Conservation (phyloP, 2,329 filamentous ascomycete species). For the Harringtonia aguacate region DNA sequence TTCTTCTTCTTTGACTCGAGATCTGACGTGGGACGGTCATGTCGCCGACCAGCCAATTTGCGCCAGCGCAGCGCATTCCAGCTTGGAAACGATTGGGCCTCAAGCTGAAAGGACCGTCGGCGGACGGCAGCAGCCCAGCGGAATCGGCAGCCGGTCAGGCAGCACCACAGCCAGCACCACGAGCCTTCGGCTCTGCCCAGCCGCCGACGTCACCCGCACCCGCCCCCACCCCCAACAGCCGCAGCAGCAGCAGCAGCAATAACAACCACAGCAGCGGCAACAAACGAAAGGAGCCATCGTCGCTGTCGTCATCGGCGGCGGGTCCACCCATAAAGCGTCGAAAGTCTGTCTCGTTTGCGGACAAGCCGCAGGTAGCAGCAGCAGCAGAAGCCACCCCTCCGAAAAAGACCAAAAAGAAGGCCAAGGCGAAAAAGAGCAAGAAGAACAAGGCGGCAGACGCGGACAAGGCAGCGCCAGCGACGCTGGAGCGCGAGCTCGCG, state of each 20-base stretch:
- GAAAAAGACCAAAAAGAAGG: slow-evolving; percentile 12
- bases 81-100: slow-evolving; percentile 54
- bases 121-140: slow-evolving; percentile 13
- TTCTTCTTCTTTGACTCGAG: neutral
- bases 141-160: slow-evolving; percentile 2
- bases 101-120: slow-evolving; percentile 41
- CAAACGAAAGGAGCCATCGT: slow-evolving; percentile 10
- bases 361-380: neutral
- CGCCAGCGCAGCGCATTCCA: slow-evolving; percentile 37
- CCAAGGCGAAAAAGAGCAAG: slow-evolving; percentile 1
- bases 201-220: no score
- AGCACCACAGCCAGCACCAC: neutral
- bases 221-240: no score
- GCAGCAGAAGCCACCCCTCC: no score
- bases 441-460: slow-evolving; percentile 14
- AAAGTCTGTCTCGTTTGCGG: slow-evolving; percentile 40
- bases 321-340: slow-evolving; percentile 17
- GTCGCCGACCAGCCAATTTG: slow-evolving; percentile 29
- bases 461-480: slow-evolving; percentile 27
- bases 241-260: slow-evolving; percentile 16
- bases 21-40: slow-evolving; percentile 22
- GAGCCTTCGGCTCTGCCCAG: no score
- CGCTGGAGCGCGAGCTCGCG: slow-evolving; percentile 53
- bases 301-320: neutral
- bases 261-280: no score